Evolutionary conservation across 352 stramenopile genomes (phyloP), one percentile per base, ranked within the genome.

Genomic region (Globisporangium irregulare): DNA sequence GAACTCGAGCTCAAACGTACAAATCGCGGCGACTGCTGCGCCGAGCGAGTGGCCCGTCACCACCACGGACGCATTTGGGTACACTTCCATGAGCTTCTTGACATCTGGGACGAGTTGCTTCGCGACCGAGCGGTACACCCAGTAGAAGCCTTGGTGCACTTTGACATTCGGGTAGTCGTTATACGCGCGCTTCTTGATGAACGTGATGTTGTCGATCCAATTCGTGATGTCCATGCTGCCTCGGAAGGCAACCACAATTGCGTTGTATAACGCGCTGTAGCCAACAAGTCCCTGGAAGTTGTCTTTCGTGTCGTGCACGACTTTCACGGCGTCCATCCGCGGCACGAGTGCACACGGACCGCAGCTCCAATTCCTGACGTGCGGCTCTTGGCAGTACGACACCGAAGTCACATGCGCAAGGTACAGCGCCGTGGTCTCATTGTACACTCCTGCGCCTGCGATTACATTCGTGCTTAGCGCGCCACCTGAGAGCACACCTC

Each of bases 141-240:
- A 93, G 64, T 90, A 94, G 64, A 95, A 95, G 4, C 88, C 88
- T 29, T 86, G 56, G 72, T 95, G 88, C 29, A 95, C 85, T 29
- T 72, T 62, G 2, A 90, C 88, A 12, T 75, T 64, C 1, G 86
- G 88, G 59, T 82, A 90, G n/a, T 84, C 25, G 2, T 55, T 41
- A 70, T 93, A 95, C 36, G 80, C 80, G 9, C 77, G 76, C 68
- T 74, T 84, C 73, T 95, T 92, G 62, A 91, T 67, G 58, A 94
- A 92, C 12, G 86, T 91, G 65, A 95, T 77, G 65, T 95, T 94
- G 68, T 94, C 82, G 66, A 95, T 75, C 88, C 88, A 95, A 66
- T 95, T 95, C 9, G 60, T 75, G 43, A 94, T 64, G 74, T 95
- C 84, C 76, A 93, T 94, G 59, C 83, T 93, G 27, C 88, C 88